Base-by-base conservation (phyloP, 441 rosid species). In the Pelargonium cotyledonis region DNA sequence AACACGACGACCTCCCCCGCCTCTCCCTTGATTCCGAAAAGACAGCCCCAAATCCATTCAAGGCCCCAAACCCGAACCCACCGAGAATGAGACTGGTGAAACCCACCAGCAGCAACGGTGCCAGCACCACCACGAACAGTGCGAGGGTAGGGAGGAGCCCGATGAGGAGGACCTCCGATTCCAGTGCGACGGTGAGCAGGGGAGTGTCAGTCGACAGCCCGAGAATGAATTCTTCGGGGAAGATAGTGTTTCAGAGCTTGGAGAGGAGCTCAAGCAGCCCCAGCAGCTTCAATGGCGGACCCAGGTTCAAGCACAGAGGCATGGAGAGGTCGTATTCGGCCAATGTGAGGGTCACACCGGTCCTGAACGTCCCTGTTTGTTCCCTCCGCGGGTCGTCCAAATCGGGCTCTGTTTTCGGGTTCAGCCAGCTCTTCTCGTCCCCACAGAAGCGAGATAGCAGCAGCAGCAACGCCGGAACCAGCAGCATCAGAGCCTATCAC, bases 201-300 rank as follows among this genome's bases (percentile, higher is more conserved):
- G 94, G 94, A 23, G 89, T 86, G 9, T 90, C 99, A 0, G 89
- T 85, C 12, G 96, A 90, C 72, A 90, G 97, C 58, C 99, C 98
- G 3, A 88, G 99, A 63, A 80, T 95, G 79, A 89, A 91, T 66
- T 89, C 99, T 0, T 95, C 96, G 5, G 99, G 99, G 12, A 95
- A 92, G 72, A 84, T 95, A 58, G 89, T 95, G 66, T 95, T 90
- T 55, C 91, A 94, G 71, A 85, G 88, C 83, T 70, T 91, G 47
- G 99, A 88, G 78, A 74, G 99, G 63, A 95, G 99, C 68, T 91
- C 97, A 1, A 95, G 99, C 69, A 90, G 96, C 29, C 99, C 99
- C 0, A 91, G 99, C 53, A 95, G 91, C 79, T 90, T 93, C 76
- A 91, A 91, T 15, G 96, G 97, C 0, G 96, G 96, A 3, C 92